These are phyloP conservation scores for Nicotiana tabacum DNA, from an alignment of 257 asterid species.

Conservation along the genomic window DNA sequence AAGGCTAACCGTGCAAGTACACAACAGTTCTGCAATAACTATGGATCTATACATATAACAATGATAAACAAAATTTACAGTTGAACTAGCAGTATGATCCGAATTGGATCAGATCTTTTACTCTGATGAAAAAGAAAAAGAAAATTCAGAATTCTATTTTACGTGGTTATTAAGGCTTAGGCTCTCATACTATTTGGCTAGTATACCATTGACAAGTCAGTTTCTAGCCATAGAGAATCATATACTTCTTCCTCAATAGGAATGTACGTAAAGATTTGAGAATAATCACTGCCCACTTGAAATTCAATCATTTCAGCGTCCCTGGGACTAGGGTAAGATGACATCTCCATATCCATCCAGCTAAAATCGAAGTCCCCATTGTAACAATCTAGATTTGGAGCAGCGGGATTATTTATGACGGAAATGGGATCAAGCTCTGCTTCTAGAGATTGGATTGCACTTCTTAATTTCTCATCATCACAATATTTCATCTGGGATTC, in stretches of 20 bases:
- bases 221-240: slow-evolving; percentile 22
- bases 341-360: slow-evolving; percentile 15
- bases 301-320: neutral
- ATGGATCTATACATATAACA: neutral
- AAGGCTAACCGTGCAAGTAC: neutral
- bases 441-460: slow-evolving; percentile 22
- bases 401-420: neutral
- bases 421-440: slow-evolving; percentile 10
- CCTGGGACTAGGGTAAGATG: neutral
- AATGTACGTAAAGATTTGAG: neutral
- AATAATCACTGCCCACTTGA: slow-evolving; percentile 2
- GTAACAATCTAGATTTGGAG: neutral
- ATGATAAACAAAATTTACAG: neutral
- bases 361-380: slow-evolving; percentile 4
- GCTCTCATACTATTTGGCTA: neutral
- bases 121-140: neutral
- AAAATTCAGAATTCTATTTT: neutral
- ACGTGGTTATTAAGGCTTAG: neutral
- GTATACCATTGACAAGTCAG: neutral
- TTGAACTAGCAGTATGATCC: neutral
- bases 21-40: neutral
- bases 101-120: neutral
- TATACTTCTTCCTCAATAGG: slow-evolving; percentile 11
- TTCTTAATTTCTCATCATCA: slow-evolving; percentile 16
- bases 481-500: slow-evolving; percentile 5